phyloP scores from a whole-genome alignment of 2,329 filamentous ascomycete species.

The Trichophyton schoenleinii region DNA sequence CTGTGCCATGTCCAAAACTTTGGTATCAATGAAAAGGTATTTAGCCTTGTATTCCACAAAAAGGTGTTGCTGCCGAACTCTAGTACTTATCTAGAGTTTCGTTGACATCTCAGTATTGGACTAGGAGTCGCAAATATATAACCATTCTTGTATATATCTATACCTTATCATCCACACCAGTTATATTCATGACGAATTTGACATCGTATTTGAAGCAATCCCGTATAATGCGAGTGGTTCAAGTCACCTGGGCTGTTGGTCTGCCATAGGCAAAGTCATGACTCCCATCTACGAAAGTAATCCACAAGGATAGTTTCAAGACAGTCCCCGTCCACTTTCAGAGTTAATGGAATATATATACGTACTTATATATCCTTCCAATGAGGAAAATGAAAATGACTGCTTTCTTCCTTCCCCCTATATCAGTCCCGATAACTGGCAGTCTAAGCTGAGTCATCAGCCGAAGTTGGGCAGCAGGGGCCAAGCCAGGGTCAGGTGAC shows the following conservation, averaged over 20 bases:
- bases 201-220: slow-evolving; percentile 75
- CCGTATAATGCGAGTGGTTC: slow-evolving; percentile 56
- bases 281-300: too few relatives aligned
- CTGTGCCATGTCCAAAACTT: slow-evolving; percentile 37
- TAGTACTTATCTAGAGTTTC: slow-evolving; percentile 44
- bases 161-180: slow-evolving; percentile 67
- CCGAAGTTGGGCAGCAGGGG: too few relatives aligned
- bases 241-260: slow-evolving; percentile 36
- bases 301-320: too few relatives aligned
- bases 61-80: slow-evolving; percentile 63
- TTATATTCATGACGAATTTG: slow-evolving; percentile 87
- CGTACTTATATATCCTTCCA: too few relatives aligned
- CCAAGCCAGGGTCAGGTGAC: too few relatives aligned
- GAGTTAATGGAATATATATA: too few relatives aligned
- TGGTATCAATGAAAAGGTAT: slow-evolving; percentile 32
- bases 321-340: too few relatives aligned
- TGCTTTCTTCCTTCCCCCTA: too few relatives aligned
- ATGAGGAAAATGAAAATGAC: too few relatives aligned
- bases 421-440: too few relatives aligned
- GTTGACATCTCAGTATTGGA: not conserved
- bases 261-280: slow-evolving; percentile 13
- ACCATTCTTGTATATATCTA: slow-evolving; percentile 9
- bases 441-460: too few relatives aligned
- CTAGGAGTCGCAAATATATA: not conserved
- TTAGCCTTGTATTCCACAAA: slow-evolving; percentile 53